Evolutionary conservation across 345 rosid genomes (phyloP).

Genomic region (Arabis alpina): DNA sequence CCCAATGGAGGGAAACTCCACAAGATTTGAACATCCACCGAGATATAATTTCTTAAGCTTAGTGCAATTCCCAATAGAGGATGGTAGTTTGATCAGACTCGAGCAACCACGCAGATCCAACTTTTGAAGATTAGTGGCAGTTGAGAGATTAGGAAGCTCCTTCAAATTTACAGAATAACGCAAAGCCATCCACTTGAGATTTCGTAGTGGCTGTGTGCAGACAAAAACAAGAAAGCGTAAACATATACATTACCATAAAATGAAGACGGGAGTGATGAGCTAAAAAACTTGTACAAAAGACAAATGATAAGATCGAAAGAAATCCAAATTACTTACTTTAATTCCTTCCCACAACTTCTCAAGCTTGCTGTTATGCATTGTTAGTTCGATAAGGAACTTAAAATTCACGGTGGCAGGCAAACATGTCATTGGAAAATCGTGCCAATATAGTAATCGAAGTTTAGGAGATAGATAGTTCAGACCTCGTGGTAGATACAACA

Average conservation of each 20-base stretch:
- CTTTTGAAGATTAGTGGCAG: conserved; percentile 2
- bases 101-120: fast-evolving
- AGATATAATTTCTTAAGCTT: background rate
- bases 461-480: background rate
- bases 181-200: conserved; percentile 34
- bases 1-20: background rate
- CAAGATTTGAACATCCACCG: fast-evolving
- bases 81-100: background rate
- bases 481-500: background rate
- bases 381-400: conserved; percentile 25
- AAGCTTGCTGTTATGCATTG: background rate
- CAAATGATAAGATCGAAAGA: background rate
- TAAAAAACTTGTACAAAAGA: background rate
- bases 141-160: conserved; percentile 15
- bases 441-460: conserved; percentile 30
- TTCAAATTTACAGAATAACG: conserved; percentile 1
- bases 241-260: no score
- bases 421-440: conserved; percentile 6
- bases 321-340: conserved; percentile 7
- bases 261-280: no score
- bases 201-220: conserved; percentile 25
- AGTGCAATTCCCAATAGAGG: background rate
- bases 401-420: conserved; percentile 10
- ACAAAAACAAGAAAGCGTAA: background rate
- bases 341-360: conserved; percentile 34